Conservation (phyloP, 1,284 basidiomycete species). For the Trichosporon faecale region DNA sequence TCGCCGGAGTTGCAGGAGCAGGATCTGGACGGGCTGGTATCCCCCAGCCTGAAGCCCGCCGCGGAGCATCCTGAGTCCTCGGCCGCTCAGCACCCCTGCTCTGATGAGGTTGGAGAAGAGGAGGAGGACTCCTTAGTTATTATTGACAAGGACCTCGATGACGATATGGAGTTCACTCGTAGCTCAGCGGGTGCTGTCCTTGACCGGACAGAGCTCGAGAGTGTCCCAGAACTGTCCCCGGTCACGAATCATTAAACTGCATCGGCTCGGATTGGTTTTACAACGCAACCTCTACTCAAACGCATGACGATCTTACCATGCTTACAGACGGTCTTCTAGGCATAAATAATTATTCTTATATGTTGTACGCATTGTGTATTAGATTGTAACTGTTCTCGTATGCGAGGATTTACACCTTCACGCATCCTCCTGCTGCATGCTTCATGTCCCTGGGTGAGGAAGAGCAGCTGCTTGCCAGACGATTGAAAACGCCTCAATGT, state of each 20-base stretch:
- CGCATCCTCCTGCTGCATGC: background rate
- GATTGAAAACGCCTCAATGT: background rate
- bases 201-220: background rate
- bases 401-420: background rate
- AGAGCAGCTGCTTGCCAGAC: no score
- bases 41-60: background rate
- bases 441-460: no score
- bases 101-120: background rate
- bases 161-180: background rate
- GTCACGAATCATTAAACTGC: background rate
- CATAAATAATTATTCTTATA: constrained; percentile 7
- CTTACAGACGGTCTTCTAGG: background rate
- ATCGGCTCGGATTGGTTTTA: background rate
- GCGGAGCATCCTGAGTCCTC: background rate
- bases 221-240: background rate
- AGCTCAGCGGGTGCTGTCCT: background rate
- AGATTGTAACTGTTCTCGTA: constrained; percentile 8
- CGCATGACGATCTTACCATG: background rate
- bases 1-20: background rate
- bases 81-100: background rate
- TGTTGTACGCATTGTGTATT: constrained; percentile 12
- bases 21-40: background rate
- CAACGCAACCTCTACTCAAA: background rate
- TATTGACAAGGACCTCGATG: background rate
- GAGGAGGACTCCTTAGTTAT: constrained; percentile 3